Base-by-base conservation (phyloP, 225 moss, liverwort and hornwort species). In the Sphagnum contortum region DNA sequence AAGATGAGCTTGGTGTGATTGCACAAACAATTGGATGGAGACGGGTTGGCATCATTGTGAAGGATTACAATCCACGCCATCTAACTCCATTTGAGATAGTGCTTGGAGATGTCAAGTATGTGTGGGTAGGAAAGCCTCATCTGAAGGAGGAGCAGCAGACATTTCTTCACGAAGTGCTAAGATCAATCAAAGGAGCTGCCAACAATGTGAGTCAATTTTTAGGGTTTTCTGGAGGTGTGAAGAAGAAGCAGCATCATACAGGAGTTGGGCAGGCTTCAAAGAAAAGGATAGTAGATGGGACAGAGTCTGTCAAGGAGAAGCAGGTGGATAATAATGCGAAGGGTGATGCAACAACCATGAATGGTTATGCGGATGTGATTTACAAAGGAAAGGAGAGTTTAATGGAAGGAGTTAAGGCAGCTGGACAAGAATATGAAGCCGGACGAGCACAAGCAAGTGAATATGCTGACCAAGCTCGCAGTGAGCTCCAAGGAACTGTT, bases 341-440 rank as follows among this genome's bases (percentile, higher is more conserved):
- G 50, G 65, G 55, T 49, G n/a, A 45, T 65, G 52, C 5, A 8
- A 44, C 5, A 57, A 44, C 50, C 5, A 3, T 3, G 5, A 8
- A 13, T 50, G 63, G 48, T 2, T 47, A 75, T 57, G 7, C 45
- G 47, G 47, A 14, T 8, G 3, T 44, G 12, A 3, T 80, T 11
- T 61, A 5, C 4, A 69, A 54, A 70, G 73, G 73, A 13, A 62
- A 75, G 12, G 62, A 61, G 64, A 76, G 66, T 44, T 1, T 84
- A 58, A 75, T 73, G 45, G 71, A 78, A 45, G 67, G 75, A 14
- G 69, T 78, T 56, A 66, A 64, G 12, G 78, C 58, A 45, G 78
- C 84, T 13, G 78, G 84, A 45, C 62, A 75, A n/a, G 84, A 75
- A 44, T 81, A 75, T 5, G 78, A 78, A 48, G 53, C 78, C 12